Evolutionary conservation across 495 filamentous ascomycete genomes (phyloP).

Genomic region (Neurospora sp.): DNA sequence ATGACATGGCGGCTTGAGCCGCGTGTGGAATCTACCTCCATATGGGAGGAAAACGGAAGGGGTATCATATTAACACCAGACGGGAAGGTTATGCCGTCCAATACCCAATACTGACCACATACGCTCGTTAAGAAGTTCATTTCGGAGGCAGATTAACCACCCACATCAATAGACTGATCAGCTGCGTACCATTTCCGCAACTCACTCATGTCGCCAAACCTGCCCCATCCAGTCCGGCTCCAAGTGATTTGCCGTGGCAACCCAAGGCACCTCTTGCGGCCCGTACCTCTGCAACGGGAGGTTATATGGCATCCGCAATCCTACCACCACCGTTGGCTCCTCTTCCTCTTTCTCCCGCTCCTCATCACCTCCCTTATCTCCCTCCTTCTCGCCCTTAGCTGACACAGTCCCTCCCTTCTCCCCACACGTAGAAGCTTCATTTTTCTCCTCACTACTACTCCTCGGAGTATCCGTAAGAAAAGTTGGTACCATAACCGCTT

Average conservation of each 20-base stretch:
- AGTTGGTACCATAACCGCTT: slow-evolving; percentile 54
- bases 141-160: not conserved
- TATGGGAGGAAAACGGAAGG: not conserved
- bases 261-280: slow-evolving; percentile 64
- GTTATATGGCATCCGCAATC: slow-evolving; percentile 75
- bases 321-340: slow-evolving; percentile 36
- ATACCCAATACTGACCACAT: not conserved
- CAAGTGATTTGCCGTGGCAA: slow-evolving; percentile 49
- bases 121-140: not conserved
- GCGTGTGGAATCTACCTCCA: not conserved
- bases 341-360: not conserved
- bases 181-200: not conserved
- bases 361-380: no score
- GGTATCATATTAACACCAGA: not conserved
- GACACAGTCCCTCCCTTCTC: not conserved
- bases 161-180: not conserved
- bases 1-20: not conserved
- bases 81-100: not conserved
- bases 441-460: not conserved
- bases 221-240: slow-evolving; percentile 62
- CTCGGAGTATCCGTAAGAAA: slow-evolving; percentile 51
- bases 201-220: slow-evolving; percentile 14
- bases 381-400: not conserved
- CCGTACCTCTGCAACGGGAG: slow-evolving; percentile 61
- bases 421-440: not conserved